Base-by-base conservation (phyloP, 1,284 basidiomycete genomes). In the Ganoderma resinaceum region DNA sequence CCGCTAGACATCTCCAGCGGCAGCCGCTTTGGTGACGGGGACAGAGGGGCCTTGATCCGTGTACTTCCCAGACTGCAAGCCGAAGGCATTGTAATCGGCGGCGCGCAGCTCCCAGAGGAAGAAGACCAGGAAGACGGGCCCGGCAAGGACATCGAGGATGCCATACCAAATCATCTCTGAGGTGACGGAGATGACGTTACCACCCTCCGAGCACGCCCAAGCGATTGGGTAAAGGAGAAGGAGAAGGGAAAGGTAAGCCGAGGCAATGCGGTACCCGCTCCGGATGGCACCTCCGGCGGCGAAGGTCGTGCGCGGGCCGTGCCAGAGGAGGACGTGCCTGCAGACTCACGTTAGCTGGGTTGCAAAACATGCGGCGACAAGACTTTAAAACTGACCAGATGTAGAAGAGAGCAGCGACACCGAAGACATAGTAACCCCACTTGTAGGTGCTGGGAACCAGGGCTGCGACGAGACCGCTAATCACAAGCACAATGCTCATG, bases 161-260 rank as follows among this genome's bases (percentile, higher is more conserved):
- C 88, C 89, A 77, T 90, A 90, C 79, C 86, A 89, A 62, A 87
- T 77, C 83, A 83, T 83, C 75, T 83, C 85, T 64, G 78, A 77
- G 38, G 81, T 79, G 18, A 82, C 80, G 0, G 79, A 78, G 70
- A 87, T 85, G 60, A 78, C 79, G 75, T 88, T 84, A 14, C 81
- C 78, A 12, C 85, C 86, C 67, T 88, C 86, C 2, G 81, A 81
- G 29, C 83, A 75, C 57, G 81, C 85, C 85, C 85, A 87, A 29
- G 76, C 78, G 68, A 85, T 80, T 14, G 83, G 83, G 77, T 89
- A 89, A 42, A 89, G 75, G 67, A 86, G 72, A 82, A 85, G 85
- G 68, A 89, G 79, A 76, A 87, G 81, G 14, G 82, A 79, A 68
- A 89, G 78, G 72, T 82, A 82, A n/a, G 75, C 74, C 0, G 85